Conservation (phyloP, 352 stramenopile species). For the Ophiocytium majus region DNA sequence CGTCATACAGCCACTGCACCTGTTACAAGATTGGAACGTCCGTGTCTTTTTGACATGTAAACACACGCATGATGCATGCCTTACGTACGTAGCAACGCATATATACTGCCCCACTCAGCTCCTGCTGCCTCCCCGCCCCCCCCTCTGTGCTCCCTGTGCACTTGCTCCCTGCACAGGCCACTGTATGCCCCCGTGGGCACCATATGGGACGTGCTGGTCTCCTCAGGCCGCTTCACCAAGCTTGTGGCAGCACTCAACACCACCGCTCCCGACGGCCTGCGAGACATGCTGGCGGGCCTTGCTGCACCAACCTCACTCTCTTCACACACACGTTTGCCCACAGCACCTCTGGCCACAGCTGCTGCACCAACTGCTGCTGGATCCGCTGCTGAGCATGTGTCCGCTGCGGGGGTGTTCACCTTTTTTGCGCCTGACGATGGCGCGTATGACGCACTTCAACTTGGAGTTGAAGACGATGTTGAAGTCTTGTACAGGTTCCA, state of each 20-base stretch:
- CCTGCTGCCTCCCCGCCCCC: too few species aligned
- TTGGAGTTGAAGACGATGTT: background rate
- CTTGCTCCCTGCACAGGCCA: conserved; percentile 5
- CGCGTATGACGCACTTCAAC: background rate
- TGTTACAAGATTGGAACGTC: too few species aligned
- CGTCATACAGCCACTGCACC: too few species aligned
- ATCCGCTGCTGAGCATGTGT: background rate
- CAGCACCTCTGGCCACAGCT: background rate
- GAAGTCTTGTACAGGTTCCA: conserved; percentile 42
- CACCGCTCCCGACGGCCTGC: conserved; percentile 23
- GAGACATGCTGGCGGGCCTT: conserved; percentile 7
- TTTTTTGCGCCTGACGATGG: conserved; percentile 51
- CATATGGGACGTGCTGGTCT: conserved; percentile 45
- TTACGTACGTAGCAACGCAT: too few species aligned
- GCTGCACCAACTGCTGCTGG: background rate
- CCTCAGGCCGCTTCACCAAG: conserved; percentile 36
- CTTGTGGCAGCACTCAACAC: conserved; percentile 42
- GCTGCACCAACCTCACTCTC: background rate
- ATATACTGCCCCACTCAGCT: too few species aligned
- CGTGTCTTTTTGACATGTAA: too few species aligned
- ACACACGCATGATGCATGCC: too few species aligned
- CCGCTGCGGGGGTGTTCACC: background rate
- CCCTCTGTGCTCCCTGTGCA: too few species aligned
- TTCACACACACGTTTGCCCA: too few species aligned
- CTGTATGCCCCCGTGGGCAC: conserved; percentile 26